Evolutionary conservation across 1,284 basidiomycete genomes (phyloP), one percentile per base, ranked within the genome.

Genomic region (Limonomyces culmigenus): DNA sequence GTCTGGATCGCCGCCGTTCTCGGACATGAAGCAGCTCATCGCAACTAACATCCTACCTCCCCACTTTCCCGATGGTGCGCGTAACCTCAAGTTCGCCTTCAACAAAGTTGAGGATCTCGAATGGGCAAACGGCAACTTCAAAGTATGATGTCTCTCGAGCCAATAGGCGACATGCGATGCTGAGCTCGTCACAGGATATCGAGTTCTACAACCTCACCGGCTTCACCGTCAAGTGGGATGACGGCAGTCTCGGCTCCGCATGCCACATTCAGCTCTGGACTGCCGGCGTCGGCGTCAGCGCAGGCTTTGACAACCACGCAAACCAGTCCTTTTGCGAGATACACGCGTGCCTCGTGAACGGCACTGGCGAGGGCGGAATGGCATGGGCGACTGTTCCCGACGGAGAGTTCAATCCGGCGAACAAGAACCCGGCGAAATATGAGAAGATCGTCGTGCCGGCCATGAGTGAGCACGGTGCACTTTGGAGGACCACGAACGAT

Each of bases 191-290:
- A 38, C 38, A 52, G 33, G 47, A 42, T 34, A 43, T 53, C 37
- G 50, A 54, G 36, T 54, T 54, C 40, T 54, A 50, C 42, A 53
- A 53, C 39, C 38, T 47, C 19, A 43, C 42, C 8, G 52, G 52
- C 16, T 52, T 51, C 41, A 44, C 53, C 37, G 45, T 54, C 14
- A 41, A 40, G 35, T 52, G 47, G 43, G 42, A 41, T 32, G 50
- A 52, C 39, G 51, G 52, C 37, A 35, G 46, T 3, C 33, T 47
- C 38, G 50, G 48, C 23, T 33, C 42, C 16, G 27, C 49, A 17
- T 41, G 34, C 15, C 52, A 54, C 34, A 48, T 52, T 14, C 52
- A 54, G 33, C 36, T 43, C 11, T 54, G 52, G 52, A 52, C 52
- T 8, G 39, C 44, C 15, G 50, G 51, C 12, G 23, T 49, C 15